phyloP scores from a whole-genome alignment of 2,329 filamentous ascomycete genomes.

The Rhexocercosporidium sp. region DNA sequence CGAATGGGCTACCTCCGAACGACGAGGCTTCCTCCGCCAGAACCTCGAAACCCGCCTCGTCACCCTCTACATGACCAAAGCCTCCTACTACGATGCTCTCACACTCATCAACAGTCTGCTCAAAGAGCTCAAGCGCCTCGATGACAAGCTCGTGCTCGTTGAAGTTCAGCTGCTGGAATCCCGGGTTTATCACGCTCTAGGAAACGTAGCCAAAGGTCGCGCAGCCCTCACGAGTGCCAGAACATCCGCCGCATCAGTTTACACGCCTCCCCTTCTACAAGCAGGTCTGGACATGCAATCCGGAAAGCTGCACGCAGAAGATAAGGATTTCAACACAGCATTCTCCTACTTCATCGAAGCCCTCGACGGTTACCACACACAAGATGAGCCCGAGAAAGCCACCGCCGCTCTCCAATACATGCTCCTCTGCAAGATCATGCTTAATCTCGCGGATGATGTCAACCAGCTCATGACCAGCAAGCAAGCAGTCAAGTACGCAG shows the following conservation, averaged over 20 bases:
- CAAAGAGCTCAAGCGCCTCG: constrained; percentile 94
- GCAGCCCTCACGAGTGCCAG: constrained; percentile 93
- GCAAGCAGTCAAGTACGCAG: constrained; percentile 94
- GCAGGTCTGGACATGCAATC: constrained; percentile 99
- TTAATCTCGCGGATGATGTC: constrained; percentile 95
- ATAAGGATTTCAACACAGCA: constrained; percentile 98
- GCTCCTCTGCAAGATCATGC: constrained; percentile 99
- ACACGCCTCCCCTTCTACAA: constrained; percentile 93
- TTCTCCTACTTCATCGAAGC: constrained; percentile 99
- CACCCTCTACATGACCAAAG: constrained; percentile 93
- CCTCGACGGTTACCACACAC: constrained; percentile 92
- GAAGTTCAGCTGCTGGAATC: constrained; percentile 98
- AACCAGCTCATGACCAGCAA: constrained; percentile 94
- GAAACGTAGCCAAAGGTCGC: constrained; percentile 94
- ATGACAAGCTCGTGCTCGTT: constrained; percentile 97
- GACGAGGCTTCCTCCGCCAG: constrained; percentile 94
- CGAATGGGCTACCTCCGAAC: constrained; percentile 96
- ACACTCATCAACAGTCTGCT: constrained; percentile 96
- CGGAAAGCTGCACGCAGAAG: constrained; percentile 97
- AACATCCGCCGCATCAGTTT: constrained; percentile 94
- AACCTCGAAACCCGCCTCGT: constrained; percentile 97
- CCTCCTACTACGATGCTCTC: constrained; percentile 95
- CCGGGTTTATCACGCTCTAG: constrained; percentile 94
- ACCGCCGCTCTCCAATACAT: constrained; percentile 99
- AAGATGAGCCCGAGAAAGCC: constrained; percentile 87